Evolutionary conservation across 305 asterid genomes (phyloP), one percentile per base, ranked within the genome.

Genomic region (Stenogyne calaminthoides): DNA sequence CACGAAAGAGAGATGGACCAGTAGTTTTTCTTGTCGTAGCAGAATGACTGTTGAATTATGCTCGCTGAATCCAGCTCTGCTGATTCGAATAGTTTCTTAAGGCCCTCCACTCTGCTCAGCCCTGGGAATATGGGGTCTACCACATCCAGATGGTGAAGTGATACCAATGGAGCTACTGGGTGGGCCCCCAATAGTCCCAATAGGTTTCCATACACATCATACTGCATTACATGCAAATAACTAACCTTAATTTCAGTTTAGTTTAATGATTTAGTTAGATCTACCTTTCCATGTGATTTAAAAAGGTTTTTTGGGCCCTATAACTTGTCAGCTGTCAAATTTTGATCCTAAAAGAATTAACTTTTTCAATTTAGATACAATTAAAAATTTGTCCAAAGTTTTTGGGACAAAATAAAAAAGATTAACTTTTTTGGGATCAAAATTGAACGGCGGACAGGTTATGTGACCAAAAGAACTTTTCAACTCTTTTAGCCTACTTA

Each of bases 91-190:
- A 92, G 88, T 27, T 54, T 81, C 12, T 40, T 55, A 9, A 95
- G 83, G 36, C 91, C 78, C 7, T 83, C 67, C 6, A 84, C 85
- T 80, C 90, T 10, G 47, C 64, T 82, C 70, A 84, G 44, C 56
- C 86, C 84, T 15, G 97, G 99, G 81, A 95, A 92, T 58, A 92
- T 82, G 22, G 99, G 98, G 40, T 87, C 93, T 77, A 92, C 97
- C 19, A 95, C 89, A 70, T 95, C 98, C 22, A 95, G 90, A 80
- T 95, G 99, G 82, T 95, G 98, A 58, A 95, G 83, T 25, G 98
- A 90, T 14, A 92, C 95, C 14, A 92, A 62, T 25, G 99, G 99
- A n/a, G 94, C 67, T 9, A 92, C 94, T 0, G 96, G 98, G 71
- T 95, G 98, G 9, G 99, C 96, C 60, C 88, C 98, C 49, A 92